phyloP scores from a whole-genome alignment of 768 basidiomycete genomes.

The Lactarius deliciosus region DNA sequence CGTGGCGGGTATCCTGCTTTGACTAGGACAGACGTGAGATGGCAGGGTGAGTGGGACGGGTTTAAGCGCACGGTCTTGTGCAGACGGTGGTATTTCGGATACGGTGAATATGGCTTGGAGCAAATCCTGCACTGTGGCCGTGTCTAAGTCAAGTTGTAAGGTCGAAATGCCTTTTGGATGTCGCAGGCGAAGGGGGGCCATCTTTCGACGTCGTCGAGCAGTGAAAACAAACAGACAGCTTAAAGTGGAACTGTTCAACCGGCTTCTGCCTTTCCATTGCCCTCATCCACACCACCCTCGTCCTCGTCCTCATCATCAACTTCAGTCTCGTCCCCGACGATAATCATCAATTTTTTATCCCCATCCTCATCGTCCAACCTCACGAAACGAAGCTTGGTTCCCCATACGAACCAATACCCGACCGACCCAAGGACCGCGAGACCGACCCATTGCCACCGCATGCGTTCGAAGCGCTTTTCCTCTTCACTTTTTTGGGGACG shows the following conservation, averaged over 20 bases:
- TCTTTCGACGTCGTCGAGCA: slow-evolving; percentile 32
- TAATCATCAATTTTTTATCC: slow-evolving; percentile 15
- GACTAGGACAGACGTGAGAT: slow-evolving; percentile 43
- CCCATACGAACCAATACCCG: slow-evolving; percentile 35
- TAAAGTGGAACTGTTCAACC: neutral
- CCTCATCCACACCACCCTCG: neutral
- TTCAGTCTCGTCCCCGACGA: slow-evolving; percentile 7
- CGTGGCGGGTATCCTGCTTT: slow-evolving; percentile 86
- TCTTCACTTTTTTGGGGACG: slow-evolving; percentile 38
- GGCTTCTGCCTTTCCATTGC: neutral
- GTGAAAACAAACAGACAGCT: slow-evolving; percentile 1
- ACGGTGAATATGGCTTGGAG: slow-evolving; percentile 65
- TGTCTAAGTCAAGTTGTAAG: slow-evolving; percentile 61
- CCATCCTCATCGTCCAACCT: slow-evolving; percentile 9
- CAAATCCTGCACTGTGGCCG: slow-evolving; percentile 69
- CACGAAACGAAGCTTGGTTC: slow-evolving; percentile 14
- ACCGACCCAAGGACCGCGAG: slow-evolving; percentile 44
- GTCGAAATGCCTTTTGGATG: slow-evolving; percentile 84
- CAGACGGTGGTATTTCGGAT: slow-evolving; percentile 70
- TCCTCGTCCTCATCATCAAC: slow-evolving; percentile 24
- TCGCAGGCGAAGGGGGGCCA: slow-evolving; percentile 76
- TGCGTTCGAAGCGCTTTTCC: slow-evolving; percentile 48
- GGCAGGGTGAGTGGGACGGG: neutral
- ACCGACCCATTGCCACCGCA: slow-evolving; percentile 55
- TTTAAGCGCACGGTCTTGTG: slow-evolving; percentile 68